A percentile compares a stretch with the other conserved stretches of the same genome.
Conservation (phyloP, 2,329 filamentous ascomycete genomes). For the Phaeosphaeria sp. region DNA sequence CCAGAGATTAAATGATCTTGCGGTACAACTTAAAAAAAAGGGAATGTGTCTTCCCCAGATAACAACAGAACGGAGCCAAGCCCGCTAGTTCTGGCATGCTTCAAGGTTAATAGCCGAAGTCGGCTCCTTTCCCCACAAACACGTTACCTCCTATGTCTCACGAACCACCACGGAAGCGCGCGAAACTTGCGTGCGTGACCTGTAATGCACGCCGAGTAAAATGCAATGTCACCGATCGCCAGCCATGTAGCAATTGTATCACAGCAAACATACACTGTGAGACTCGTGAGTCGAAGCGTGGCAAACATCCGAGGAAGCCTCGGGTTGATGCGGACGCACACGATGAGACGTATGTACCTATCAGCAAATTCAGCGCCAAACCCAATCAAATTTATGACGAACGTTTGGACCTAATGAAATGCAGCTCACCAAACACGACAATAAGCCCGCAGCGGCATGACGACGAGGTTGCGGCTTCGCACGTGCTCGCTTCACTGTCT, state of each 20-base stretch:
- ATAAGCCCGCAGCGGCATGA: slow-evolving; percentile 29
- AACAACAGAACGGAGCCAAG: slow-evolving; percentile 1
- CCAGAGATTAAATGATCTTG: neutral
- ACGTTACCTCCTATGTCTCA: slow-evolving; percentile 20
- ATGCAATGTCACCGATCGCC: slow-evolving; percentile 54
- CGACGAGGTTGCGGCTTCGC: slow-evolving; percentile 38
- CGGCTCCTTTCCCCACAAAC: slow-evolving; percentile 17
- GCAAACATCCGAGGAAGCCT: slow-evolving; percentile 47
- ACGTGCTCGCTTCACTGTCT: slow-evolving; percentile 37
- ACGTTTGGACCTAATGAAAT: neutral
- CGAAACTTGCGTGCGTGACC: slow-evolving; percentile 52
- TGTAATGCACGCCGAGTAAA: slow-evolving; percentile 56
- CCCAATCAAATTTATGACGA: neutral
- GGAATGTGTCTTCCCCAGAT: neutral
- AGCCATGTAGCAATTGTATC: slow-evolving; percentile 53
- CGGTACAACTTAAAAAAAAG: neutral
- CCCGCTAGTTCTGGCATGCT: neutral
- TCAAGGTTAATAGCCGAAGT: slow-evolving; percentile 32
- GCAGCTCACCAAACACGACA: slow-evolving; percentile 6
- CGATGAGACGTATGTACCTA: slow-evolving; percentile 21
- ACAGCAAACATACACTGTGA: slow-evolving; percentile 49
- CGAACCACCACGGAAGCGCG: slow-evolving; percentile 40
- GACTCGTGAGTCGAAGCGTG: slow-evolving; percentile 51
- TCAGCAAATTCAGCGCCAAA: neutral
- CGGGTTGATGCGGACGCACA: slow-evolving; percentile 24